Percentiles rank a stretch among this genome's conserved stretches.
phyloP scores from a whole-genome alignment of 2,329 filamentous ascomycete species.

The Fusarium subtropicale region DNA sequence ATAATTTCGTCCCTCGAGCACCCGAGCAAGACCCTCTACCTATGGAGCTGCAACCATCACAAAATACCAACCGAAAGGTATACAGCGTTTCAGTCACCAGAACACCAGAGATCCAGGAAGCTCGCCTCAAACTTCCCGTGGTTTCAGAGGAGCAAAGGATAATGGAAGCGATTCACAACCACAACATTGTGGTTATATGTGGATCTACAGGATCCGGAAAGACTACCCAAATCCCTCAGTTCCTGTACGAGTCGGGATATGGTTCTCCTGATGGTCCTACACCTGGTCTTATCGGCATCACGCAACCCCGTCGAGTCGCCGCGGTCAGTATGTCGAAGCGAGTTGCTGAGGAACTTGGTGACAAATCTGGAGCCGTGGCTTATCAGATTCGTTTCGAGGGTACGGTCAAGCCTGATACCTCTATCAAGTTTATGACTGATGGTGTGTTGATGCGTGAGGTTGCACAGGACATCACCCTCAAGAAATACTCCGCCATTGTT shows the following conservation, averaged over 20 bases:
- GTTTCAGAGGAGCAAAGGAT: constrained; percentile 96
- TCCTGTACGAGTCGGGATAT: constrained; percentile 93
- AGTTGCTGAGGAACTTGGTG: constrained; percentile 85
- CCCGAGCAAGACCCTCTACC: constrained; percentile 79
- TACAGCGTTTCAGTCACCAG: constrained; percentile 80
- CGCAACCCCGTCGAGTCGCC: constrained; percentile 92
- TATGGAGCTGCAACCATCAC: constrained; percentile 71
- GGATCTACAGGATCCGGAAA: constrained; percentile 97
- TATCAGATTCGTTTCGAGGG: constrained; percentile 97
- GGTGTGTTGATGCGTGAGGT: constrained; percentile 94
- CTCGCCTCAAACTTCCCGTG: constrained; percentile 84
- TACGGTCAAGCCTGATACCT: constrained; percentile 81
- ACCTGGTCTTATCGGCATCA: constrained; percentile 93
- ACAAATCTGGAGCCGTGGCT: constrained; percentile 80
- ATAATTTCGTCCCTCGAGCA: constrained; percentile 74
- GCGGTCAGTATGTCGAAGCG: constrained; percentile 97
- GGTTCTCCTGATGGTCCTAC: constrained; percentile 81
- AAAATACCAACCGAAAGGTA: constrained; percentile 74
- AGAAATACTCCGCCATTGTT: constrained; percentile 91
- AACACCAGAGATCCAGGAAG: constrained; percentile 78
- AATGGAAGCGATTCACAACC: constrained; percentile 96
- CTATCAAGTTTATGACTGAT: constrained; percentile 99
- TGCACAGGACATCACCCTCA: constrained; percentile 85
- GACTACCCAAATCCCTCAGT: constrained; percentile 97
- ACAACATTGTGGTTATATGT: constrained; percentile 90